Percentiles rank a stretch among this genome's conserved stretches.
phyloP scores from a whole-genome alignment of 441 rosid genomes.

The Manihot esculenta region DNA sequence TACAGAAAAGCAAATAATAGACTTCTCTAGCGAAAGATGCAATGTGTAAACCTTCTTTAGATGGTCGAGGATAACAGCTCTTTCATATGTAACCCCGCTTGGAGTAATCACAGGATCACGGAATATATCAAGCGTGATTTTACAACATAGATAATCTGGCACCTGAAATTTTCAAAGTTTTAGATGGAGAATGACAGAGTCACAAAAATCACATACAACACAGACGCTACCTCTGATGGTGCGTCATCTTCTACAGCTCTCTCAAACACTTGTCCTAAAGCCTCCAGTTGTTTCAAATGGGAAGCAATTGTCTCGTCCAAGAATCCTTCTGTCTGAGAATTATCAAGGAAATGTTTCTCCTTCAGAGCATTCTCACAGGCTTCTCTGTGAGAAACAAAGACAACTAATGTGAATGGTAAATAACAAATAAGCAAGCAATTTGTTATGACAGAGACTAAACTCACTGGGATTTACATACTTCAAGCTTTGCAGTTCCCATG shows the following conservation, averaged over 20 bases:
- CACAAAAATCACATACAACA: background rate
- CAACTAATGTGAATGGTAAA: conserved; percentile 19
- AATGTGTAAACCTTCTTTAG: conserved; percentile 54
- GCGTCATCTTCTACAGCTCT: conserved; percentile 69
- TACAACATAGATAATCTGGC: conserved; percentile 89
- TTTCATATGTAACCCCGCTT: conserved; percentile 87
- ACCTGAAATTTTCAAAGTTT: conserved; percentile 45
- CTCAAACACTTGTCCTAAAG: conserved; percentile 52
- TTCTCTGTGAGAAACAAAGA: conserved; percentile 50
- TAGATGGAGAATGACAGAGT: background rate
- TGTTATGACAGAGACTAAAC: conserved; percentile 18
- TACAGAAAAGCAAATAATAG: background rate
- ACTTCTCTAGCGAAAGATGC: background rate
- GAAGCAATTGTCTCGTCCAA: conserved; percentile 40
- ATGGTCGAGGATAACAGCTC: conserved; percentile 84
- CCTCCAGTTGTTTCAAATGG: conserved; percentile 45
- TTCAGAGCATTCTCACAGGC: conserved; percentile 74
- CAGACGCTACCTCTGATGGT: conserved; percentile 54
- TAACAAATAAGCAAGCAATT: conserved; percentile 4
- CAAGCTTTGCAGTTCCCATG: conserved; percentile 77
- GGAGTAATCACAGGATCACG: conserved; percentile 92
- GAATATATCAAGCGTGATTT: conserved; percentile 80
- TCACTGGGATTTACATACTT: conserved; percentile 64
- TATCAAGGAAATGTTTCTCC: conserved; percentile 52
- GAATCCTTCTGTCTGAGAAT: conserved; percentile 50